A percentile compares a stretch with the other conserved stretches of the same genome.
phyloP scores from a whole-genome alignment of 1,139 yeast genomes.

The Scheffersomyces titani region DNA sequence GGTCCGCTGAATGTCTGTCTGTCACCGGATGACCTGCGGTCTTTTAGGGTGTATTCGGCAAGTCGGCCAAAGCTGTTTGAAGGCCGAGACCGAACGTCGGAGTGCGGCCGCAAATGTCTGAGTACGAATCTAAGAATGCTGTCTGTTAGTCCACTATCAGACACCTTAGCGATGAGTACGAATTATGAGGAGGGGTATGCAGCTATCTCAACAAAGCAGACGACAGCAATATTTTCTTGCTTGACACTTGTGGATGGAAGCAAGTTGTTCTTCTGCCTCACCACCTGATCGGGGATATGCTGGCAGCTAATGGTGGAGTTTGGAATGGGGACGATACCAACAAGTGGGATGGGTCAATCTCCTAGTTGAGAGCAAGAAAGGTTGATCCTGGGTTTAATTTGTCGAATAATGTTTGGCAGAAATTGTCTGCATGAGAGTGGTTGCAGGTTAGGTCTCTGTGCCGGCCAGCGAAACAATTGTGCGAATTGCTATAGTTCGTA shows the following conservation, averaged over 20 bases:
- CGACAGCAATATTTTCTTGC: neutral
- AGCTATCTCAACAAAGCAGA: neutral
- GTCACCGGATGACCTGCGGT: neutral
- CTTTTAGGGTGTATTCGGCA: neutral
- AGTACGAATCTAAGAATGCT: neutral
- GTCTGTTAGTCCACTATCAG: conserved; percentile 13
- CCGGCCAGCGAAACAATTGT: neutral
- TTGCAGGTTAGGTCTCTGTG: neutral
- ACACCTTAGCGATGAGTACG: conserved; percentile 13
- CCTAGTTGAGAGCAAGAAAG: neutral
- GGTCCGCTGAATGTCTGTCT: neutral
- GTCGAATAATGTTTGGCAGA: neutral
- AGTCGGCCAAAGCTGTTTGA: neutral
- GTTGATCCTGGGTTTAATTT: neutral
- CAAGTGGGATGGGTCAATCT: neutral
- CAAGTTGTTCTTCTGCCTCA: neutral
- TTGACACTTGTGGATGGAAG: neutral
- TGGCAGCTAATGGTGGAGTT: neutral
- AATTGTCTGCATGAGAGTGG: neutral
- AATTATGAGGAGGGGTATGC: conserved; percentile 5
- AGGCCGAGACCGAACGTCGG: neutral
- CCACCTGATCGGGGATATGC: neutral
- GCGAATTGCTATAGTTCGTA: neutral
- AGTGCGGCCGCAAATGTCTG: neutral
- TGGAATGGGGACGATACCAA: neutral